Evolutionary conservation across 2,329 filamentous ascomycete genomes (phyloP), one percentile per base, ranked within the genome.

Genomic region (Shiraia bambusicola): DNA sequence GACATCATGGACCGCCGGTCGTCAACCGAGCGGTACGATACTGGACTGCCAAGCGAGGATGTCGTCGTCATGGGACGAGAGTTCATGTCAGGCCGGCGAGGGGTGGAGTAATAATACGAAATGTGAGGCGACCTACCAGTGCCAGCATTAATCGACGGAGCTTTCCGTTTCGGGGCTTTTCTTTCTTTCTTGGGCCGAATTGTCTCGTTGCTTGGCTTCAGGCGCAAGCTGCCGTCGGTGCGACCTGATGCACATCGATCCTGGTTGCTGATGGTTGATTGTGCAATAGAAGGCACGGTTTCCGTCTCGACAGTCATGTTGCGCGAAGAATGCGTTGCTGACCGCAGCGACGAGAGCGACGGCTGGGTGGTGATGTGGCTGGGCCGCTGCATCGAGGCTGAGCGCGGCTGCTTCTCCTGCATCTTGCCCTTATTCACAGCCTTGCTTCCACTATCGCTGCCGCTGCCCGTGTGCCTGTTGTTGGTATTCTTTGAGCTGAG

Each of bases 291-390:
- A 30, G 83, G 86, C 27, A 98, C 93, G 1, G 91, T 95, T 69
- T 98, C 93, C 0, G 93, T 96, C 72, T 98, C 93, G 11, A 97
- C 92, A 8, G 89, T 97, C 90, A 98, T 96, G 58, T 88, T 93
- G 62, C 86, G 83, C 42, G 84, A 19, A 12, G 38, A 33, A 14
- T 27, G 38, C 14, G 79, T 26, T 87, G 86, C n/a, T 83, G 84
- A 63, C 95, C 88, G 37, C 28, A 87, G 78, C 47, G 84, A 84
- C 26, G 86, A 79, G 35, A 83, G 82, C 7, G 88, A 88, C 47
- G 86, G 75, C 49, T 88, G 74, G 67, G 82, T 60, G 61, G 84
- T 63, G 69, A 83, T 67, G 29, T 64, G 74, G 56, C 63, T 70
- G 44, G 66, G 60, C 36, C 67, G 72, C 16, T 72, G 69, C 6